Base-by-base conservation (phyloP, 148 eudicot genomes). In the Linanthus parryae region DNA sequence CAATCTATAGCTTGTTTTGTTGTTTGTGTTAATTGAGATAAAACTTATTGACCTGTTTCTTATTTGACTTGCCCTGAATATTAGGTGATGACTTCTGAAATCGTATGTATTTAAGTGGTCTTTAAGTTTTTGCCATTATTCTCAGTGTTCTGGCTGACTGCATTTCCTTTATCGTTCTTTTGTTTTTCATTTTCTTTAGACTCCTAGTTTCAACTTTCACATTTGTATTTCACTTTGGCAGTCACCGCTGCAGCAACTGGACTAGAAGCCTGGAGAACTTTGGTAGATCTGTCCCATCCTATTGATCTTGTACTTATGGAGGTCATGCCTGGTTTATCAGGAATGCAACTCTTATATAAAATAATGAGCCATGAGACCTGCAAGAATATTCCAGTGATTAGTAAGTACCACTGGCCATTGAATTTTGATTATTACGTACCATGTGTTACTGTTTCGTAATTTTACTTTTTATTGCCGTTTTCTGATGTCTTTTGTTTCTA, bases 221-320 rank as follows among this genome's bases (percentile, higher is more conserved):
- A 24, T 23, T 16, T 49, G 28, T 21, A 16, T 26, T 42, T 31
- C 0, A 7, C 14, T 28, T 44, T 68, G 63, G 80, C 74, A 83
- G 91, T 83, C 22, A 67, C 59, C 23, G 74, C 83, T 28, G 91
- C 77, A 48, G 48, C 80, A 57, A 67, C 67, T 63, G 77, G 79
- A 27, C 54, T 69, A 47, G 73, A 75, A 64, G 84, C 84, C 18
- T 82, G 84, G 89, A 67, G 63, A 53, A 63, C 70, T 52, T 60
- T 88, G 41, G 73, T 73, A 64, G 88, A 81, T 63, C 56, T 73
- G 56, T 65, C 52, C 61, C 69, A 69, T 52, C 88, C 74, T 37
- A 63, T 83, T 63, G 96, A 83, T 57, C 81, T 88, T 41, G 83
- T 88, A 26, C 48, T 88, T 51, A 76, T 83, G 8, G 96, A 88